Base-by-base conservation (phyloP, 1,284 basidiomycete species). In the Wallemia hederae region DNA sequence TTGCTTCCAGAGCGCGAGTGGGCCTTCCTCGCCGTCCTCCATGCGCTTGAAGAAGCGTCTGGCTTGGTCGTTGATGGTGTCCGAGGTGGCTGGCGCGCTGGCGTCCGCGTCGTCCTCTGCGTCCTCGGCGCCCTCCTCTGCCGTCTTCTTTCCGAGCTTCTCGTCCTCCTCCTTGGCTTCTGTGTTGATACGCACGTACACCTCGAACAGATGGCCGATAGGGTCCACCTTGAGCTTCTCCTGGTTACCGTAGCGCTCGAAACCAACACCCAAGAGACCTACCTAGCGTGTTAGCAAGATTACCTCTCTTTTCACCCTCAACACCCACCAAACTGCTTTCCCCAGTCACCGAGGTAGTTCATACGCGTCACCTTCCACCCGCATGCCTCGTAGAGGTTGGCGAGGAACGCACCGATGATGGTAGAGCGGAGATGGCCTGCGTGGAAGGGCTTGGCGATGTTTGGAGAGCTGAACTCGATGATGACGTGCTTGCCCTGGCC, bases 391-490 rank as follows among this genome's bases (percentile, higher is more conserved):
- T 97, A 92, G 60, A 98, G 68, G 72, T 97, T 98, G 33, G 79
- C 76, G 59, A 97, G 73, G 74, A 96, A 96, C 0, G 88, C 84
- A 34, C 94, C 94, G 68, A 98, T 96, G 71, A 99, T 98, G 24
- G 94, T 99, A 64, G 85, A 90, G 60, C 94, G 80, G 64, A 98
- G 74, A 71, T 98, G 92, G 19, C 94, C 94, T 61, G 96, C 91
- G 68, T 98, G 92, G 79, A 98, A 98, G 2, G 85, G 85, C 71
- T 99, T 99, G 34, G 94, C 92, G 68, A 98, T 97, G 71, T 99
- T 98, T 22, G 92, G 91, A 2, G 85, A 88, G 0, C 89, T 94
- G 72, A 91, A 98, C 71, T 98, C 77, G 66, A 87, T 76, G 64
- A 88, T 70, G 64, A 84, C 71, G 61, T 79, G 83, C 73, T 92